A percentile compares a stretch with the other conserved stretches of the same genome.
These are phyloP conservation scores for Aspergillus novofumigatus DNA, from an alignment of 2,329 filamentous ascomycete species.

Conservation along the genomic window DNA sequence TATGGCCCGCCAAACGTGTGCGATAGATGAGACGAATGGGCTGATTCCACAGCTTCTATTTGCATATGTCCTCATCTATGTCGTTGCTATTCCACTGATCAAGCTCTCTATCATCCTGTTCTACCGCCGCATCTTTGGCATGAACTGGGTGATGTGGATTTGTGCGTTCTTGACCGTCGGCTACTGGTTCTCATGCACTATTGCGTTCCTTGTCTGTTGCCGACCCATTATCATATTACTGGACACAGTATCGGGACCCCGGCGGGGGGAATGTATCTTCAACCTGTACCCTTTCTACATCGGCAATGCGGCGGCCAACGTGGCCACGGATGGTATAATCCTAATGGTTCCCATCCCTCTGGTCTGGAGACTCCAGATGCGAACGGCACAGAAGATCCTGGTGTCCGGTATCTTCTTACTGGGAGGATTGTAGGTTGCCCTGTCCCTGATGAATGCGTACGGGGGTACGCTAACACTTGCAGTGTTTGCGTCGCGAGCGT, in stretches of 20 bases:
- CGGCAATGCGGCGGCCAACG: constrained; percentile 13
- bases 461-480: neutral
- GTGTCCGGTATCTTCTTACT: constrained; percentile 16
- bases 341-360: constrained; percentile 14
- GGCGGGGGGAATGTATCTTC: constrained; percentile 9
- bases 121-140: constrained; percentile 18
- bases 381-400: constrained; percentile 5
- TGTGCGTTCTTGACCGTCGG: constrained; percentile 12
- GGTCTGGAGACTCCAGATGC: constrained; percentile 16
- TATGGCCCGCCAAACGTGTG: neutral
- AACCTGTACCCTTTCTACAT: constrained; percentile 16
- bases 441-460: neutral
- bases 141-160: constrained; percentile 11
- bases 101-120: constrained; percentile 16
- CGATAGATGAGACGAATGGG: neutral
- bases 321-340: constrained; percentile 16
- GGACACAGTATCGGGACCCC: constrained; percentile 13
- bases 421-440: constrained; percentile 12
- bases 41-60: constrained; percentile 8
- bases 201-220: constrained; percentile 9
- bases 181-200: constrained; percentile 8
- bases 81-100: constrained; percentile 11
- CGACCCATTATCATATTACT: constrained; percentile 13
- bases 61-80: constrained; percentile 14
- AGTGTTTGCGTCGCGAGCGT: constrained; percentile 18